These are phyloP conservation scores for Geranium brycei DNA, from an alignment of 345 rosid genomes.

Conservation along the genomic window DNA sequence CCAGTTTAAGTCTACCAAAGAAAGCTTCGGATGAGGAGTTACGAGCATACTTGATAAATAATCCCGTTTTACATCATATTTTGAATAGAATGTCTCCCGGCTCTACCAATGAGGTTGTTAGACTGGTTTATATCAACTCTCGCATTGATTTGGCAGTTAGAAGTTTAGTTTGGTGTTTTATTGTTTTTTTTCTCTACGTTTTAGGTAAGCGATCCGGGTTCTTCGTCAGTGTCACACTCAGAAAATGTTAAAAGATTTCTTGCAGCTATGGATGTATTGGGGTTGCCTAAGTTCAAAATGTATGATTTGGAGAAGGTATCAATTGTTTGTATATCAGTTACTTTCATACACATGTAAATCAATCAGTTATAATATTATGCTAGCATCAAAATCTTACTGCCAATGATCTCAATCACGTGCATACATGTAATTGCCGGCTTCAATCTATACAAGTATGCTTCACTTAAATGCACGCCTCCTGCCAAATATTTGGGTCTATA, in stretches of 20 bases:
- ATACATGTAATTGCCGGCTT: too few relatives aligned
- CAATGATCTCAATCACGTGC: too few relatives aligned
- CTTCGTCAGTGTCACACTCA: constrained; percentile 16
- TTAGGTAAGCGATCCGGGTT: constrained; percentile 35
- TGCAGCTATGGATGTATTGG: constrained; percentile 47
- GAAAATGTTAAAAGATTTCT: constrained; percentile 52
- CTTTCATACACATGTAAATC: too few relatives aligned
- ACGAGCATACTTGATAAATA: constrained; percentile 33
- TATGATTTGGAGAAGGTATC: constrained; percentile 73
- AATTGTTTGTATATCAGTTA: neutral
- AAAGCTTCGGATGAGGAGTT: constrained; percentile 41
- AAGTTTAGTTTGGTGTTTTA: constrained; percentile 4
- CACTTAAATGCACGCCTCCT: too few relatives aligned
- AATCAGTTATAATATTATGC: too few relatives aligned
- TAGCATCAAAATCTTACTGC: too few relatives aligned
- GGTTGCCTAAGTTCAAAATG: constrained; percentile 49
- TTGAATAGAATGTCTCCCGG: constrained; percentile 33
- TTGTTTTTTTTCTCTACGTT: constrained; percentile 9
- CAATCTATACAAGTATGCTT: too few relatives aligned
- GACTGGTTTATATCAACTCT: neutral
- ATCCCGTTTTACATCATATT: constrained; percentile 28
- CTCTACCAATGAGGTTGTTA: constrained; percentile 30
- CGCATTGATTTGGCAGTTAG: neutral
- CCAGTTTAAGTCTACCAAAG: constrained; percentile 22
- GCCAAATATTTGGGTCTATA: too few relatives aligned